phyloP scores from a whole-genome alignment of 768 basidiomycete species.

The Boletus speciosus region DNA sequence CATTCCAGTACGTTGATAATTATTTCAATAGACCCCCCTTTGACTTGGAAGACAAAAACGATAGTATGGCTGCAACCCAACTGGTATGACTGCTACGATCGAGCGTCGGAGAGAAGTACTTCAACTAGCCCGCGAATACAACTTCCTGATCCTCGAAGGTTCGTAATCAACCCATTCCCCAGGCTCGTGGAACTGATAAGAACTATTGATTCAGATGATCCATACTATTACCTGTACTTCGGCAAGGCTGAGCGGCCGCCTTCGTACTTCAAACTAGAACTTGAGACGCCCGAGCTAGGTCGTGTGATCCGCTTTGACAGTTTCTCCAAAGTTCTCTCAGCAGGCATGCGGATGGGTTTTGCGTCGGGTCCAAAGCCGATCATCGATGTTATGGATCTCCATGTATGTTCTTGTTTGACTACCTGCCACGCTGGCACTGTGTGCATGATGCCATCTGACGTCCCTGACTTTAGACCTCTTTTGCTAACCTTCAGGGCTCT shows the following conservation, averaged over 20 bases:
- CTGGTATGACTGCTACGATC: conserved; percentile 71
- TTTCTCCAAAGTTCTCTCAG: conserved; percentile 77
- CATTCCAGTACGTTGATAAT: conserved; percentile 52
- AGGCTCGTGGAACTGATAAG: background rate
- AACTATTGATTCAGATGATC: conserved; percentile 55
- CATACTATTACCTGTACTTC: conserved; percentile 77
- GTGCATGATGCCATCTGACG: conserved; percentile 6
- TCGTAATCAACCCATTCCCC: background rate
- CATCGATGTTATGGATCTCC: conserved; percentile 63
- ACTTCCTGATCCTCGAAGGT: conserved; percentile 87
- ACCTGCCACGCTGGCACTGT: conserved; percentile 11
- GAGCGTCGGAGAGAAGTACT: conserved; percentile 72
- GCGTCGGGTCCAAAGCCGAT: conserved; percentile 70
- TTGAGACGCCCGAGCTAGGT: conserved; percentile 60
- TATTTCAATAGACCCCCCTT: conserved; percentile 5
- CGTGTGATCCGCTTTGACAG: conserved; percentile 88
- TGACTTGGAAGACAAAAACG: background rate
- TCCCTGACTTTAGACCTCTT: conserved; percentile 49
- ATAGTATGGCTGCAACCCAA: conserved; percentile 85
- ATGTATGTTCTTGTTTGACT: conserved; percentile 43
- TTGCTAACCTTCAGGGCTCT: conserved; percentile 64
- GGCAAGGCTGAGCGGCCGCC: conserved; percentile 59
- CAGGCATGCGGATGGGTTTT: conserved; percentile 80
- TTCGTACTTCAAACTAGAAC: conserved; percentile 82
- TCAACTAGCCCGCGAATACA: conserved; percentile 63